These are phyloP conservation scores for Nosema muscidifuracis DNA, from an alignment of 371 early-diverging fungal species.

Conservation along the genomic window DNA sequence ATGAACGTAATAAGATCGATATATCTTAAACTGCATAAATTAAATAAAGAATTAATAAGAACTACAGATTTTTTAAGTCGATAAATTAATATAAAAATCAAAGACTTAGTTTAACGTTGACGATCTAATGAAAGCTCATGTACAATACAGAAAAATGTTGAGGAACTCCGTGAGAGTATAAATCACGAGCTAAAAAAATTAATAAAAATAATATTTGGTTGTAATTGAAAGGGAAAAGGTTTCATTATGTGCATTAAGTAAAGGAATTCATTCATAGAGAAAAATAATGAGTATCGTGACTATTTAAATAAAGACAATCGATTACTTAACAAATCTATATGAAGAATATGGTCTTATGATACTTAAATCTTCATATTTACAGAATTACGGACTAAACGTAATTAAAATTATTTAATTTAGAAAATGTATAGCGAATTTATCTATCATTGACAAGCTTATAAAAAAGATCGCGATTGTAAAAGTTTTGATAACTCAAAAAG, in stretches of 20 bases:
- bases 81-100: neutral
- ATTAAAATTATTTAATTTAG: too few relatives aligned
- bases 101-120: slow-evolving; percentile 34
- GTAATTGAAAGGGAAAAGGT: slow-evolving; percentile 54
- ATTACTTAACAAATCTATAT: too few relatives aligned
- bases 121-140: slow-evolving; percentile 34
- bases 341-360: too few relatives aligned
- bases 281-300: too few relatives aligned
- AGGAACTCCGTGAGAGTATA: neutral
- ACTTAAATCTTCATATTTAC: too few relatives aligned
- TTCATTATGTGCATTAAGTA: too few relatives aligned
- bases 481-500: slow-evolving; percentile 46
- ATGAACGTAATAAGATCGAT: slow-evolving; percentile 57
- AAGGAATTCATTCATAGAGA: too few relatives aligned
- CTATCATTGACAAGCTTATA: slow-evolving; percentile 40
- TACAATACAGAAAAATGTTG: slow-evolving; percentile 1
- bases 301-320: too few relatives aligned
- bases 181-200: slow-evolving; percentile 13
- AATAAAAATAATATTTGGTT: slow-evolving; percentile 13
- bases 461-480: slow-evolving; percentile 46
- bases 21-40: slow-evolving; percentile 65
- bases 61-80: slow-evolving; percentile 4
- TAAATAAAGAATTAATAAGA: slow-evolving; percentile 23
- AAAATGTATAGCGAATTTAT: too few relatives aligned
- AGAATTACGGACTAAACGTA: too few relatives aligned